Evolutionary conservation across 257 asterid genomes (phyloP).

Genomic region (Salvia hispanica): DNA sequence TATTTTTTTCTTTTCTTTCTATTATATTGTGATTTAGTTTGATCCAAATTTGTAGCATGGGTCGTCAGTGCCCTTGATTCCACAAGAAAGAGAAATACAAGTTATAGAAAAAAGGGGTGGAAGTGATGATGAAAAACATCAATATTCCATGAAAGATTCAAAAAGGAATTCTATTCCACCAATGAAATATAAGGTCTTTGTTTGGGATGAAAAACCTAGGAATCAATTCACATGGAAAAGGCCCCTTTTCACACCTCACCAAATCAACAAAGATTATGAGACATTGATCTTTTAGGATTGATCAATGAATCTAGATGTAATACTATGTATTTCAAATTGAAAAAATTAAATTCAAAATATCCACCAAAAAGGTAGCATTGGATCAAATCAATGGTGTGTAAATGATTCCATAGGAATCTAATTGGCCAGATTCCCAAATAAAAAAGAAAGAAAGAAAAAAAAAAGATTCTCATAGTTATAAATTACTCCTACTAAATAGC

Average conservation of each 20-base stretch:
- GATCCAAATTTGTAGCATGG: too few relatives aligned
- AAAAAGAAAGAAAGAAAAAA: neutral
- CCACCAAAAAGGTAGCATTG: slow-evolving; percentile 17
- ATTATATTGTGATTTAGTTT: too few relatives aligned
- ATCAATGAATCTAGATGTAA: slow-evolving; percentile 19
- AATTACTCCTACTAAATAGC: neutral
- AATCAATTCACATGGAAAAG: slow-evolving; percentile 39
- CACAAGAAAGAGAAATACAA: neutral
- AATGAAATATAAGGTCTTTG: slow-evolving; percentile 14
- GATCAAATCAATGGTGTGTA: slow-evolving; percentile 32
- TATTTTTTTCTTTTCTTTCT: too few relatives aligned
- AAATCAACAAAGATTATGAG: slow-evolving; percentile 30
- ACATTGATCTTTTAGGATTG: slow-evolving; percentile 23
- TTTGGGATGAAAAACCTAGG: slow-evolving; percentile 26
- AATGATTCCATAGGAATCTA: slow-evolving; percentile 23
- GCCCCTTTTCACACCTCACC: slow-evolving; percentile 34
- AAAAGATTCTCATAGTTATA: slow-evolving; percentile 6
- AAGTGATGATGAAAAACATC: slow-evolving; percentile 12
- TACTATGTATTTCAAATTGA: neutral
- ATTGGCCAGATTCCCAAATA: slow-evolving; percentile 30
- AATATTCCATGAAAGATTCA: slow-evolving; percentile 36
- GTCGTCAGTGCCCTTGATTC: too few relatives aligned
- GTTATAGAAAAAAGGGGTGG: neutral
- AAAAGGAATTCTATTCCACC: slow-evolving; percentile 30
- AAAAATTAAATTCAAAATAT: neutral